Evolutionary conservation across 257 asterid genomes (phyloP), one percentile per base, ranked within the genome.

Genomic region (Echites panduratus): DNA sequence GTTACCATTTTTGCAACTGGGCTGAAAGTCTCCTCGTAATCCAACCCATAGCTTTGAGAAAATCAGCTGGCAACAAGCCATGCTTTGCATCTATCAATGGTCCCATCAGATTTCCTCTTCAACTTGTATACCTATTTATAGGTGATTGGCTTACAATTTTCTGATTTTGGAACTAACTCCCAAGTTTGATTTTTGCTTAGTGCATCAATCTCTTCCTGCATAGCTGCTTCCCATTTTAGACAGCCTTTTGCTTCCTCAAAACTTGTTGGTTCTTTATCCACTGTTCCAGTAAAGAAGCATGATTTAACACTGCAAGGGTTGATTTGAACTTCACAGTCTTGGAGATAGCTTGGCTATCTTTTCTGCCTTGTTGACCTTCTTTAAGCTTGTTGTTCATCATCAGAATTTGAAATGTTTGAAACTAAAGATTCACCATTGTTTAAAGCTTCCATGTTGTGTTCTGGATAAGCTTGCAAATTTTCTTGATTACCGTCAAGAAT

Each of bases 111-210:
- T 0, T 58, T 70, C 11, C 32, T 70, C 56, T 76, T 76, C 8
- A 79, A 57, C 0, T 35, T 9, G 19, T 65, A 79, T 13, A 79
- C 71, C 77, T 56, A 79, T 43, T 75, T 79, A 27, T 75, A 79
- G 5, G 74, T 71, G 20, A 71, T 19, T 1, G 35, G 62, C 35
- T 70, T 11, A 35, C 59, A 35, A 14, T 71, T 45, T 61, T 68
- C 0, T 49, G 17, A 50, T 76, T 40, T 40, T 3, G 44, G 7
- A 3, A 40, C 44, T 2, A 40, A 40, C 5, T 40, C 44, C 44
- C 44, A 40, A 40, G 44, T 40, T 40, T 40, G n/a, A 40, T 40
- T 80, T 20, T 65, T 76, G 10, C 14, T 7, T 32, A 80, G 17
- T 5, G 62, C 63, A 9, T 63, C 61, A 63, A 80, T 64, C 32